Evolutionary conservation across 257 asterid species (phyloP), one percentile per base, ranked within the genome.

Genomic region (Fraxinus quadrangulata): DNA sequence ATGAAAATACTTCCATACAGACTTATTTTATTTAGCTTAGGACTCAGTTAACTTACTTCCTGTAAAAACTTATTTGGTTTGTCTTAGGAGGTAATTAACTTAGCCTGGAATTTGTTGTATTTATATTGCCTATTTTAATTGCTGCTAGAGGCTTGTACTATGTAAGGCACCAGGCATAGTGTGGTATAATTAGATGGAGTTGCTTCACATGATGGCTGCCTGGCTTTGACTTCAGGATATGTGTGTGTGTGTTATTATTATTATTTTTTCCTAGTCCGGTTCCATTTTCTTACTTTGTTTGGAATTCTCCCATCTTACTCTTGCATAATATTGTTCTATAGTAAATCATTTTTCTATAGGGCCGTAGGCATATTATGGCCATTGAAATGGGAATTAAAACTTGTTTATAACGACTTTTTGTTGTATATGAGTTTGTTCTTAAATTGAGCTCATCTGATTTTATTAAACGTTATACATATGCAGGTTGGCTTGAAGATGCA

Each of bases 401-500:
- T 47, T 63, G 34, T 12, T 59, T 6, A 59, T 59, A 12, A 6
- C 30, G 7, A 4, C 17, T 36, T 3, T 51, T 69, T 80, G 69
- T 80, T 45, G 6, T 74, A 14, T n/a, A 21, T 56, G 74, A 72
- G 47, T 42, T 31, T 33, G 30, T 79, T 81, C 67, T 39, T 56
- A 28, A 67, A 70, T 47, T 63, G 70, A 69, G 83, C 51, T 72
- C 19, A 3, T 56, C 63, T 30, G 36, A 34, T 67, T 75, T 77
- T 61, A 49, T 82, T 45, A 80, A 45, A 67, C 77, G 39, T 63
- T 79, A 39, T 67, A 72, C 68, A 75, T 49, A 61, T 80, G 74
- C 86, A 93, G 99, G 97, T 81, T 96, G 99, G 99, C 98, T 96
- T 83, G 96, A 89, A 82, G 98, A 96, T 85, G 97, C 99, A 59